Base-by-base conservation (phyloP, 2,329 filamentous ascomycete genomes). In the Aspergillus sp. region DNA sequence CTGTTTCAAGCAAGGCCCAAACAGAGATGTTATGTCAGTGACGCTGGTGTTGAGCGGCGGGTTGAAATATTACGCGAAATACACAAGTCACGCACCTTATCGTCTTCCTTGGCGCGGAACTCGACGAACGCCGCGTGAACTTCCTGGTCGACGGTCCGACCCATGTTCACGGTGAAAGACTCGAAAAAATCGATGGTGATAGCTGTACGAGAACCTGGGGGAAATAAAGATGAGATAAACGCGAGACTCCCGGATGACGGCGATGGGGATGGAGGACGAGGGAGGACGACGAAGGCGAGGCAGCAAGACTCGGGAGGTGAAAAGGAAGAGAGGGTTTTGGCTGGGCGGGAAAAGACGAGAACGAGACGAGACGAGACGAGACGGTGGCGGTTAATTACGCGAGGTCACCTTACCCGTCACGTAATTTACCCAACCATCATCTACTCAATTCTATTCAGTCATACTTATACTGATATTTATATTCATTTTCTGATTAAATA, bases 41-140 rank as follows among this genome's bases (percentile, higher is more conserved):
- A 64, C 53, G 54, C 34, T 48, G 51, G 50, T 49, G 57, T 56
- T 51, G 54, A 56, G 54, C 45, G 44, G 49, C 46, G 48, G 43
- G 50, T 53, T 60, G 61, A 64, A 64, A 65, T 68, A 67, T 67
- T 70, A 68, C 64, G 57, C 44, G 53, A 66, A 65, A 67, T 65
- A 66, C 56, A 44, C 57, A 50, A 54, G 54, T 59, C 57, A 66
- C 62, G 50, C 63, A 70, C 70, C 70, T 73, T 73, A 60, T 73
- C 70, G 62, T 72, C 69, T 65, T 73, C 72, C 66, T 74, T 75
- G 64, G 72, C 72, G 60, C 72, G 70, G 61, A 75, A 75, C 63
- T 75, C 72, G 61, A 75, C 71, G 58, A 74, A 75, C 50, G 72
- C 72, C 51, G 71, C 70, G 62, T 75, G 72, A 49, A 75, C 72